phyloP scores from a whole-genome alignment of 2,329 filamentous ascomycete species.

The Curvularia spicifera region DNA sequence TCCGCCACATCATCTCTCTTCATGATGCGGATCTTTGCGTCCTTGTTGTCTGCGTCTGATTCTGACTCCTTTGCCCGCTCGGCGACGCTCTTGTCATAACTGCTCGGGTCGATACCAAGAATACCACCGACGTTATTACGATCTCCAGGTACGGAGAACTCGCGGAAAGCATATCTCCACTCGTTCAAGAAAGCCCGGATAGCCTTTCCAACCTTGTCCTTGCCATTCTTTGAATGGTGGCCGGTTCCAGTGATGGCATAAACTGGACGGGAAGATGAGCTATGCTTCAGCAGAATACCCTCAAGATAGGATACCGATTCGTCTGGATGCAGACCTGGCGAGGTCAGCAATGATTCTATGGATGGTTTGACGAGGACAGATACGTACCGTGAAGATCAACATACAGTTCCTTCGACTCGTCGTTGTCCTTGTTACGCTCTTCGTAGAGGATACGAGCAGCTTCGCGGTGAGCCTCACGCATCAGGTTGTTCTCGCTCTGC shows the following conservation, averaged over 20 bases:
- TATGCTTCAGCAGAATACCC: slow-evolving; percentile 83
- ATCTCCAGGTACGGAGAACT: slow-evolving; percentile 96
- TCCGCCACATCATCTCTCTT: slow-evolving; percentile 48
- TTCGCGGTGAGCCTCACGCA: slow-evolving; percentile 96
- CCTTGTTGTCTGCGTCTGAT: slow-evolving; percentile 35
- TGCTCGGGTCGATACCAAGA: slow-evolving; percentile 67
- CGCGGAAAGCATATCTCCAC: slow-evolving; percentile 93
- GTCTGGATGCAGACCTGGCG: slow-evolving; percentile 82
- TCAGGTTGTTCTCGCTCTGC: slow-evolving; percentile 94
- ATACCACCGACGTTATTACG: slow-evolving; percentile 77
- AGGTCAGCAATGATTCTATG: slow-evolving; percentile 12
- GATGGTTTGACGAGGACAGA: neutral
- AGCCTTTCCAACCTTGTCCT: slow-evolving; percentile 97
- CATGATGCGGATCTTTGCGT: slow-evolving; percentile 47
- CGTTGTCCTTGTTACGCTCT: slow-evolving; percentile 78
- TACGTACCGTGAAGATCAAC: slow-evolving; percentile 80
- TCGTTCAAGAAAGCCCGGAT: slow-evolving; percentile 90
- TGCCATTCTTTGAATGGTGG: slow-evolving; percentile 97
- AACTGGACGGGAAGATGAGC: slow-evolving; percentile 72
- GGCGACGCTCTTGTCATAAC: slow-evolving; percentile 58
- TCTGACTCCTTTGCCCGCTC: slow-evolving; percentile 47
- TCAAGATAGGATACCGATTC: slow-evolving; percentile 95
- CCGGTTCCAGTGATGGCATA: slow-evolving; percentile 98
- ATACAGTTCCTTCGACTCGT: slow-evolving; percentile 75
- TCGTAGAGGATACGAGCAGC: slow-evolving; percentile 92